These are phyloP conservation scores for Termitomyces sp. DNA, from an alignment of 768 basidiomycete species.

Conservation along the genomic window DNA sequence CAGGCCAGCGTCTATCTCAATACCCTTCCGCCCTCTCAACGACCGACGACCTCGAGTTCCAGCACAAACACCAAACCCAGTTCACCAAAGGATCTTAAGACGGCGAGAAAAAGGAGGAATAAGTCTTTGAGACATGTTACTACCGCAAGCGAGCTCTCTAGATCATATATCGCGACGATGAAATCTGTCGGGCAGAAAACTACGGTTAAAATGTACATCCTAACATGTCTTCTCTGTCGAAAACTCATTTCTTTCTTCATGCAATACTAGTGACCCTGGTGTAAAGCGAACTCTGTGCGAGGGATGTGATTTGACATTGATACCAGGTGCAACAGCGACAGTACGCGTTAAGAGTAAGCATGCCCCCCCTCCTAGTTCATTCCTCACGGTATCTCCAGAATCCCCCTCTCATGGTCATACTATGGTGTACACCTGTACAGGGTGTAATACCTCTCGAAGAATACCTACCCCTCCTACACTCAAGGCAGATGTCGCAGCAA, in stretches of 20 bases:
- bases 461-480: slow-evolving; percentile 63
- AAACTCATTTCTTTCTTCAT: neutral
- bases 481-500: neutral
- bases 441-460: slow-evolving; percentile 54
- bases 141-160: slow-evolving; percentile 50
- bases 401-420: slow-evolving; percentile 46
- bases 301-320: slow-evolving; percentile 56
- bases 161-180: slow-evolving; percentile 64
- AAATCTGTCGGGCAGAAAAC: slow-evolving; percentile 70
- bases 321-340: slow-evolving; percentile 64
- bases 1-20: slow-evolving; percentile 69
- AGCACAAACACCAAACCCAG: neutral
- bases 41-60: neutral
- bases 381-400: slow-evolving; percentile 18
- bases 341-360: slow-evolving; percentile 60
- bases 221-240: neutral
- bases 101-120: slow-evolving; percentile 15
- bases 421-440: slow-evolving; percentile 54
- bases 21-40: slow-evolving; percentile 9
- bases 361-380: neutral
- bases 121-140: slow-evolving; percentile 13
- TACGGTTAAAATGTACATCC: slow-evolving; percentile 67
- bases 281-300: slow-evolving; percentile 83
- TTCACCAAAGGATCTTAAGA: slow-evolving; percentile 11
- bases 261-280: slow-evolving; percentile 59